Base-by-base conservation (phyloP, 176 grass and related monocot species). In the Elaeis guineensis region DNA sequence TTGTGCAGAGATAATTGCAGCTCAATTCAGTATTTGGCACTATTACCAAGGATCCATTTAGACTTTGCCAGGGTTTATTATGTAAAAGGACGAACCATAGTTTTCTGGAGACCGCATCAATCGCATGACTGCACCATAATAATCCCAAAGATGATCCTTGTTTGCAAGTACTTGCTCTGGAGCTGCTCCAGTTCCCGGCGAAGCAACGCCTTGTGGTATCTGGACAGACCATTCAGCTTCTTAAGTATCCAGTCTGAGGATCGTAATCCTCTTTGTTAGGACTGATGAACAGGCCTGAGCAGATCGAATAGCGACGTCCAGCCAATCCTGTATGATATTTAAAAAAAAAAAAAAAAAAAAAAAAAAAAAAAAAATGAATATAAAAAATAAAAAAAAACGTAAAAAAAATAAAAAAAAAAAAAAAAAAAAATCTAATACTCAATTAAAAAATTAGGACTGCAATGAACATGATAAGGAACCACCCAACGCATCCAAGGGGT, bases 381-480 rank as follows among this genome's bases (percentile, higher is more conserved):
- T n/a, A n/a, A n/a, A n/a, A n/a, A n/a, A n/a, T n/a, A n/a, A n/a
- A n/a, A n/a, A n/a, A n/a, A n/a, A n/a, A n/a, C n/a, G n/a, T n/a
- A n/a, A n/a, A n/a, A n/a, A n/a, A n/a, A n/a, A n/a, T n/a, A n/a
- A n/a, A n/a, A n/a, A n/a, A n/a, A n/a, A n/a, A n/a, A n/a, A n/a
- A n/a, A n/a, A n/a, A n/a, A n/a, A n/a, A n/a, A n/a, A n/a, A n/a
- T n/a, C n/a, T n/a, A n/a, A n/a, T n/a, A n/a, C n/a, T n/a, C n/a
- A n/a, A n/a, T n/a, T n/a, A n/a, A n/a, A n/a, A n/a, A n/a, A n/a
- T n/a, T n/a, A n/a, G n/a, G n/a, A n/a, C n/a, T n/a, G n/a, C n/a
- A n/a, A n/a, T n/a, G n/a, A 82, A 87, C 35, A 85, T 64, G 30
- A 83, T 95, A 52, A 95, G 74, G 83, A 87, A 90, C 25, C 90